A percentile compares a stretch with the other conserved stretches of the same genome.
phyloP scores from a whole-genome alignment of 2,329 filamentous ascomycete species.

The Chalaropsis ovoidea region DNA sequence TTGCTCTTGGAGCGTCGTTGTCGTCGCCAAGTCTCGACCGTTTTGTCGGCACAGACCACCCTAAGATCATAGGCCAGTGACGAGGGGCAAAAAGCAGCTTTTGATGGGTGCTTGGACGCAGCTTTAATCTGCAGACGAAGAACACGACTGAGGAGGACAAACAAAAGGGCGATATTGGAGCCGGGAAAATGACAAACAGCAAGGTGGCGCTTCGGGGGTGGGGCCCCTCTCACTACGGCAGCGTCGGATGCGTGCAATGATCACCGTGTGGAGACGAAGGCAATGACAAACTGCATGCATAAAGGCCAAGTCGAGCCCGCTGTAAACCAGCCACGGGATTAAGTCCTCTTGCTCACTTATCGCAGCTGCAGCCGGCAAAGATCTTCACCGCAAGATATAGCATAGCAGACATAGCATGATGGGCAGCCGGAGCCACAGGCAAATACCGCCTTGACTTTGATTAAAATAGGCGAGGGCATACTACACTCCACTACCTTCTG shows the following conservation, averaged over 20 bases:
- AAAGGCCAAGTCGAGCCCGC: neutral
- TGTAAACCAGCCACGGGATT: neutral
- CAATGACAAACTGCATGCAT: conserved; percentile 2
- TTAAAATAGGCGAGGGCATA: too few species aligned
- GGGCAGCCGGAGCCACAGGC: too few species aligned
- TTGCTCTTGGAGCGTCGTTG: neutral
- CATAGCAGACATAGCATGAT: too few species aligned
- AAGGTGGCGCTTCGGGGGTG: neutral
- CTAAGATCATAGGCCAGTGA: neutral
- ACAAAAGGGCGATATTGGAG: too few species aligned
- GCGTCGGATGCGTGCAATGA: conserved; percentile 1
- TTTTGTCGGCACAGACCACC: neutral
- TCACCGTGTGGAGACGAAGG: neutral
- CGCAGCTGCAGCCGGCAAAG: neutral
- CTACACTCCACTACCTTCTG: neutral
- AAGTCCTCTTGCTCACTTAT: neutral
- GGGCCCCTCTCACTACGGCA: neutral
- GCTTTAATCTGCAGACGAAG: neutral
- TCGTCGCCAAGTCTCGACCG: neutral
- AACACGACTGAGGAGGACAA: neutral
- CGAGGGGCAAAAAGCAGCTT: conserved; percentile 1
- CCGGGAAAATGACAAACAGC: too few species aligned
- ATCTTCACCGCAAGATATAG: neutral
- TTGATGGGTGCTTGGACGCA: conserved; percentile 11
- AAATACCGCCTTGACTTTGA: too few species aligned